These are phyloP conservation scores for Asterophora parasitica DNA, from an alignment of 768 basidiomycete genomes.

Conservation along the genomic window DNA sequence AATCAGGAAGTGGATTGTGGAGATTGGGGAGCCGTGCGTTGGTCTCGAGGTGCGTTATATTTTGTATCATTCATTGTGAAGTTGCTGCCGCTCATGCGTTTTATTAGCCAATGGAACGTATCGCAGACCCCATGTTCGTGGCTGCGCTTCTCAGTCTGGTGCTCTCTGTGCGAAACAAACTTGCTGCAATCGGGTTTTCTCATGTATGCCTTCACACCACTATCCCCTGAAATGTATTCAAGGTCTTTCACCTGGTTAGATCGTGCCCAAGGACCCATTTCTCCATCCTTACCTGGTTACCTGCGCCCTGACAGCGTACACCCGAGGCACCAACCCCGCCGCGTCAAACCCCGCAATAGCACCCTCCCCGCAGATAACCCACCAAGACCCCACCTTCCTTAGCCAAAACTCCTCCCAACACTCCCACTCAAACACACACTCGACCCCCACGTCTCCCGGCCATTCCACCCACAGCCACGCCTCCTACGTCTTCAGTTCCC, in stretches of 20 bases:
- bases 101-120: slow-evolving; percentile 59
- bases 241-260: slow-evolving; percentile 12
- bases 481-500: slow-evolving; percentile 1
- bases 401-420: slow-evolving; percentile 11
- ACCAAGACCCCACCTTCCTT: slow-evolving; percentile 5
- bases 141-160: slow-evolving; percentile 69
- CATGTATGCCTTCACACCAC: slow-evolving; percentile 24
- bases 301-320: slow-evolving; percentile 39
- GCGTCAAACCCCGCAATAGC: slow-evolving; percentile 18
- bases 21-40: slow-evolving; percentile 58
- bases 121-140: slow-evolving; percentile 69
- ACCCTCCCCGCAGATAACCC: slow-evolving; percentile 6
- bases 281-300: slow-evolving; percentile 59
- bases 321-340: slow-evolving; percentile 21
- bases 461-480: slow-evolving; percentile 17
- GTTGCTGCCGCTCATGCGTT: slow-evolving; percentile 2
- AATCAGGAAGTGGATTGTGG: slow-evolving; percentile 60
- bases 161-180: slow-evolving; percentile 62
- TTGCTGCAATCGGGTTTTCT: slow-evolving; percentile 49
- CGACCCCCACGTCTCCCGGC: slow-evolving; percentile 13
- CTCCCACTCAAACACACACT: slow-evolving; percentile 3
- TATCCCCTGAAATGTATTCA: background rate
- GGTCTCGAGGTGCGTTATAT: slow-evolving; percentile 50
- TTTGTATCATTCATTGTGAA: background rate
- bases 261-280: slow-evolving; percentile 75